Evolutionary conservation across 2,329 filamentous ascomycete species (phyloP), one percentile per base, ranked within the genome.

Genomic region (Endothia cerciana): DNA sequence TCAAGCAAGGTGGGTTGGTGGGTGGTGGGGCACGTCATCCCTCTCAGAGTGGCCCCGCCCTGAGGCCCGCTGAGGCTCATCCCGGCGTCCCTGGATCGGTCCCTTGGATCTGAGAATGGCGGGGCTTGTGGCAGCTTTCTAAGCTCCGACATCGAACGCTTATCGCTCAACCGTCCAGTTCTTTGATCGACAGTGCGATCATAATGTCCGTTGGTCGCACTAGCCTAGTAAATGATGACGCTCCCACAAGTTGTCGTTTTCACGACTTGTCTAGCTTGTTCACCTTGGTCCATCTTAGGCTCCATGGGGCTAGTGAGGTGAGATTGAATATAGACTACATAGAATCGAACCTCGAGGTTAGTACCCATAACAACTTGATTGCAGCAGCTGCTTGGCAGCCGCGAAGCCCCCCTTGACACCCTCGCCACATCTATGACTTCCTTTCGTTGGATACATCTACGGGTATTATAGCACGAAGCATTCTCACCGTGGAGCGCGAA

Each of bases 141-240:
- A 30, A 58, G 25, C 61, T 66, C 65, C 65, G 56, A 64, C 63
- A 60, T 66, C 56, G 65, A 63, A 57, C 60, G 57, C 57, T 59
- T 59, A 59, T 59, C 40, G 55, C 33, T 43, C 57, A 59, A 28
- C 57, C 25, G 22, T 59, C 22, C 51, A 55, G 33, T 10, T 28
- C 28, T 22, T 51, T 51, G 43, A 47, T 47, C n/a, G 7, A 47
- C 43, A 47, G 19, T 8, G 25, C 28, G 47, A 30, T 17, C 13
- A 51, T 51, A 25, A 30, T 25, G 25, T 17, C 47, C 22, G 47
- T 51, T 25, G 1, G 45, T 49, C 25, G 11, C 25, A 0, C 22
- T 28, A 25, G 10, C 13, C 5, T 8, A 10, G 10, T 36, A 36
- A 49, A 49, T 3, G 22, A 28, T 49, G 45, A 28, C 45, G 15